Percentiles rank a stretch among this genome's conserved stretches.
Conservation (phyloP, 306 rosid genomes). For the Styphnolobium japonicum region DNA sequence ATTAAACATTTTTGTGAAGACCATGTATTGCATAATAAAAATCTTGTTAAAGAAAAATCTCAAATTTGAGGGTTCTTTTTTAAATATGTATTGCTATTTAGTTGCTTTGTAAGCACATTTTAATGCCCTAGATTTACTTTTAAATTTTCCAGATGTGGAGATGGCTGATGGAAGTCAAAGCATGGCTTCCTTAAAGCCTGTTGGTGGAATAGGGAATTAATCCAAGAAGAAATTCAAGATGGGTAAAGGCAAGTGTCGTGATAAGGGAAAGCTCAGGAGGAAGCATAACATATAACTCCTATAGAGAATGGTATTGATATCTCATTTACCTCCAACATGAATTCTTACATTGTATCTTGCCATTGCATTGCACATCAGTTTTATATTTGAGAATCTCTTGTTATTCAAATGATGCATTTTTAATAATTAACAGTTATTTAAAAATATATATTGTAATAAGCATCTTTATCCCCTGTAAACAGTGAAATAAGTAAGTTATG, state of each 20-base stretch:
- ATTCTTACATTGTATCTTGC: not conserved
- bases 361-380: not conserved
- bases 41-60: too few relatives aligned
- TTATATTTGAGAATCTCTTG: not conserved
- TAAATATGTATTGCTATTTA: too few relatives aligned
- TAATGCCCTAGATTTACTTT: too few relatives aligned
- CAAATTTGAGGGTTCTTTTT: too few relatives aligned
- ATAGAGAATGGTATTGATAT: slow-evolving; percentile 23
- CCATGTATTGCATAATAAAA: too few relatives aligned
- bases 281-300: slow-evolving; percentile 57
- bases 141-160: slow-evolving; percentile 40
- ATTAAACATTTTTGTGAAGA: too few relatives aligned
- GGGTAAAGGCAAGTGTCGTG: slow-evolving; percentile 62
- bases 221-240: slow-evolving; percentile 66
- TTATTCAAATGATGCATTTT: not conserved
- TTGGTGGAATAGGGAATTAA: slow-evolving; percentile 75
- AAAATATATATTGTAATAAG: too few relatives aligned
- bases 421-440: not conserved
- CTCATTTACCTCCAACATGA: not conserved
- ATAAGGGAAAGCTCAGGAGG: slow-evolving; percentile 57
- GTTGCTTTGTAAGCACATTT: too few relatives aligned
- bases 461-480: too few relatives aligned
- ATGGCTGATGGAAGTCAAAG: slow-evolving; percentile 49
- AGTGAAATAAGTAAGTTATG: not conserved
- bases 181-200: slow-evolving; percentile 51